Percentiles rank a stretch among this genome's conserved stretches.
Conservation (phyloP, 1,284 basidiomycete species). For the Sanghuangporus baumii region DNA sequence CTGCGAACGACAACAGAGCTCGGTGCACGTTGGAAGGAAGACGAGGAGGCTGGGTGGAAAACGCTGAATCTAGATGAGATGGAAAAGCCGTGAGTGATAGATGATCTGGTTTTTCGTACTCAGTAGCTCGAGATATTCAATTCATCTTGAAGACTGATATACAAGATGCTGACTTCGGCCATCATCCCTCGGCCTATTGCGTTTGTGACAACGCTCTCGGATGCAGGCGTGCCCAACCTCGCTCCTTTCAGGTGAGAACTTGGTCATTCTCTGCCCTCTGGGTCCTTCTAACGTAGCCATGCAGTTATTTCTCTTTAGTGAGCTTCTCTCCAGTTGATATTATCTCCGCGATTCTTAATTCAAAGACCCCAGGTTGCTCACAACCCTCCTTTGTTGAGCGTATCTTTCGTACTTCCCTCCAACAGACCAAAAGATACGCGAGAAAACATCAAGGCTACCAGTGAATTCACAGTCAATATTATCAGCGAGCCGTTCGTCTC, state of each 20-base stretch:
- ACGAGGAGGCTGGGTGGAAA: conserved; percentile 34
- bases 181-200: conserved; percentile 72
- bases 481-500: conserved; percentile 52
- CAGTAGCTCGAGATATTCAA: conserved; percentile 19
- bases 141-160: conserved; percentile 36
- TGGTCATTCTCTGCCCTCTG: neutral
- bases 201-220: conserved; percentile 60
- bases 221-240: conserved; percentile 55
- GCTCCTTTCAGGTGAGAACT: conserved; percentile 52
- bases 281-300: neutral
- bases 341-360: conserved; percentile 5
- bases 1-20: conserved; percentile 28
- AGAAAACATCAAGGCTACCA: conserved; percentile 60
- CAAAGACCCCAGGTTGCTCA: conserved; percentile 39
- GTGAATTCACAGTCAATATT: conserved; percentile 72
- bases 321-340: conserved; percentile 1
- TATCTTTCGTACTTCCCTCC: conserved; percentile 46
- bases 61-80: conserved; percentile 39
- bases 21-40: conserved; percentile 29
- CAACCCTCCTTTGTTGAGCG: conserved; percentile 61
- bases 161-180: conserved; percentile 59
- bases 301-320: conserved; percentile 58
- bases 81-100: conserved; percentile 26
- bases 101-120: neutral
- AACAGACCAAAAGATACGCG: conserved; percentile 58